Evolutionary conservation across 495 filamentous ascomycete genomes (phyloP), one percentile per base, ranked within the genome.

Genomic region (Neurospora intermedia): DNA sequence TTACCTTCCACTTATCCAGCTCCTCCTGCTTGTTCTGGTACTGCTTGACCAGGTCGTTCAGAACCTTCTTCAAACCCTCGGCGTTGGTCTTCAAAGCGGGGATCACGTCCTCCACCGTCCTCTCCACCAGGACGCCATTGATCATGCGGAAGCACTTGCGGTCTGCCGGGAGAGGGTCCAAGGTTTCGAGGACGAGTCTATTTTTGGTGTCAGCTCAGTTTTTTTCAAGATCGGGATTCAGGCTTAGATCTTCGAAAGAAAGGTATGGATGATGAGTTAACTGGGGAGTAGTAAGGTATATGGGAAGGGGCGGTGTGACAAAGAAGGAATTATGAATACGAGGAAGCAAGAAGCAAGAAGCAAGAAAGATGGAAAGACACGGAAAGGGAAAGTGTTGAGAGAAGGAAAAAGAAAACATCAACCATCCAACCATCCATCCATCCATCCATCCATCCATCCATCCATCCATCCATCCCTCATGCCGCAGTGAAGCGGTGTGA

Each of bases 101-200:
- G 46, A 97, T 85, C 45, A 98, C 93, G 81, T 98, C 94, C 81
- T 91, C 85, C 74, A 99, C 92, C 69, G 96, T 97, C 76, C 95
- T 88, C 84, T 99, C 96, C 74, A 96, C 92, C 71, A 99, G 82
- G 16, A 98, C 95, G 71, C 96, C 96, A 81, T 98, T 98, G 80
- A 99, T 94, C 91, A 99, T 92, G 76, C 96, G 94, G 83, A 98
- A 99, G 83, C 95, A 98, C 86, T 97, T 98, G 74, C 96, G 93
- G 72, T 96, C 92, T 73, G 86, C 84, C 35, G 92, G 86, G 31
- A 98, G 90, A 45, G 94, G 94, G 69, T 89, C 89, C 76, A 99
- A 85, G 39, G 95, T 98, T 78, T 99, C 96, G 45, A 99, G 91
- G 39, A 99, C 96, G 76, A 99, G 92, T 82, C 96, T 98, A 79